Evolutionary conservation across 2,329 filamentous ascomycete genomes (phyloP), one percentile per base, ranked within the genome.

Genomic region (Rhynchosporium graminicola): DNA sequence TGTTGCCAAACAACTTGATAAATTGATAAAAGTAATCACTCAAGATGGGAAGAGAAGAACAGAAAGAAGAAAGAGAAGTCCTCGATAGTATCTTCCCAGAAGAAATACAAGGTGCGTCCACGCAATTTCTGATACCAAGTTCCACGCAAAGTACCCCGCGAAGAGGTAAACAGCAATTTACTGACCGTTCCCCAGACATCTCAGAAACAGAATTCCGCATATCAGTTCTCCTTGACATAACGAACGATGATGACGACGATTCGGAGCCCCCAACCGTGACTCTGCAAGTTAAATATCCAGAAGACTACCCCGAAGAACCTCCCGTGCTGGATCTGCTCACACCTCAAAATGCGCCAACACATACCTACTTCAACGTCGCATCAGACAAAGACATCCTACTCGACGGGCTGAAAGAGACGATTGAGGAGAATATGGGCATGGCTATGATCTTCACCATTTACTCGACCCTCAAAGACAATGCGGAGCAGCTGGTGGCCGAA

Each of bases 51-150:
- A 83, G 79, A 75, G 94, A 98, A 82, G 95, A 99, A 65, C 95
- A 99, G 77, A 80, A 88, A 68, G 95, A 99, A 79, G 95, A 99
- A 83, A 88, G 93, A 65, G 95, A 99, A 77, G 94, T 99, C 71
- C 91, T 99, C 75, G 92, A 96, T 74, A 97, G 94, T 65, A 99
- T 99, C 74, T 99, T 98, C 71, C 92, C 95, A 1, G 94, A 99
- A 64, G 95, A 99, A 79, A 97, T 99, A 70, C 94, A 88, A 83
- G 90, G 92, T 94, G 73, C 54, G 76, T 67, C 12, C 3, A 15
- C 29, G 9, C 3, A 13, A 12, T 5, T 12, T 6, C 9, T 29
- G 3, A 2, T 4, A 20, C 8, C 26, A 52, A 10, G 50, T 8
- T 33, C 0, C 12, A 28, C 36, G 33, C 12, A 31, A 31, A 28